A percentile compares a stretch with the other conserved stretches of the same genome.
These are phyloP conservation scores for Umbelopsis sp. DNA, from an alignment of 192 early-diverging fungal genomes.

Conservation along the genomic window DNA sequence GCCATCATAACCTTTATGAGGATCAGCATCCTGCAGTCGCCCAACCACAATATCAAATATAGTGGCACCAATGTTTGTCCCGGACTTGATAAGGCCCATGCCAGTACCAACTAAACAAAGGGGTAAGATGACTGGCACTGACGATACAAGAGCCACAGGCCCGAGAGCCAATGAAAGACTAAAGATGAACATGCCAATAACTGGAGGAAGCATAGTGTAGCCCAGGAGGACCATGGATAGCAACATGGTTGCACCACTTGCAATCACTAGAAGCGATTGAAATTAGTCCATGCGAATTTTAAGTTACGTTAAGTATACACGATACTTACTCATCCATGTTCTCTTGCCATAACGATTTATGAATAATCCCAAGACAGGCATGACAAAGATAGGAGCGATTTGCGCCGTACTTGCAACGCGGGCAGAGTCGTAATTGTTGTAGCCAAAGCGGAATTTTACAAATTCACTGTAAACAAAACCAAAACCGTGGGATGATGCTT, in stretches of 20 bases:
- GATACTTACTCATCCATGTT: constrained; percentile 45
- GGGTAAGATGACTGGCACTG: constrained; percentile 60
- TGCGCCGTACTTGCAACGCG: constrained; percentile 69
- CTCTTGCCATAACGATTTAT: constrained; percentile 69
- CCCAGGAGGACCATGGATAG: constrained; percentile 44
- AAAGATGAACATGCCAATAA: constrained; percentile 58
- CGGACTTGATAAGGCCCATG: constrained; percentile 63
- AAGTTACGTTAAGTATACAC: background rate
- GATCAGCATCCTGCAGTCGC: constrained; percentile 52
- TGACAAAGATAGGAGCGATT: constrained; percentile 66
- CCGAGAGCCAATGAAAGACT: constrained; percentile 62
- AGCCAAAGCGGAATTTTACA: constrained; percentile 68
- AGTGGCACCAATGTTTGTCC: constrained; percentile 61
- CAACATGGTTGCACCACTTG: constrained; percentile 26
- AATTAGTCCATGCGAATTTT: background rate
- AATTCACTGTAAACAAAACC: constrained; percentile 54
- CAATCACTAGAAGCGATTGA: constrained; percentile 32
- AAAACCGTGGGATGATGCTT: background rate
- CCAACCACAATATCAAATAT: constrained; percentile 63
- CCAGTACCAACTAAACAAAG: constrained; percentile 58
- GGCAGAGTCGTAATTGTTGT: constrained; percentile 61
- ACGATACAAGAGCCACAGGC: constrained; percentile 57
- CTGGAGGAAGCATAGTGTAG: constrained; percentile 51
- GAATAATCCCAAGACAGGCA: constrained; percentile 72
- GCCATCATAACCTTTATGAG: constrained; percentile 32